Evolutionary conservation across 2,329 filamentous ascomycete genomes (phyloP).

Genomic region (Colletotrichum sp.): DNA sequence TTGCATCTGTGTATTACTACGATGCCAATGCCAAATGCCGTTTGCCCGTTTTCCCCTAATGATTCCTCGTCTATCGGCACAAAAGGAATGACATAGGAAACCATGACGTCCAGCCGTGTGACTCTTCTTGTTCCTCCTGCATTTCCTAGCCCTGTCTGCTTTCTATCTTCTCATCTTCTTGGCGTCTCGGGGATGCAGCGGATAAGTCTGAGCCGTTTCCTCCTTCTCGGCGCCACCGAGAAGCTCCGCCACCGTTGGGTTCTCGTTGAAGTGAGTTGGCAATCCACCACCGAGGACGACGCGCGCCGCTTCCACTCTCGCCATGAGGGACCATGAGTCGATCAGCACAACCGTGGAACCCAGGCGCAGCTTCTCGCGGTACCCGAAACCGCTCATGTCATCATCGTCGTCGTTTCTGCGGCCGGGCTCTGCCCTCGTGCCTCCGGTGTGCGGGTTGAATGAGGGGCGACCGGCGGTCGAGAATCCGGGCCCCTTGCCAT

Average conservation of each 20-base stretch:
- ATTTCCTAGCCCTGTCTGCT: background rate
- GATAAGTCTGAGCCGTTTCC: conserved; percentile 19
- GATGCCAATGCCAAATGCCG: background rate
- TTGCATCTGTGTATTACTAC: background rate
- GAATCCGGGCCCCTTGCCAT: conserved; percentile 59
- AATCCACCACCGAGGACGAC: conserved; percentile 52
- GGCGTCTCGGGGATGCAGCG: background rate
- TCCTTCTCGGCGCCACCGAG: conserved; percentile 36
- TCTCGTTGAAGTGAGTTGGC: conserved; percentile 41
- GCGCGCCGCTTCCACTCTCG: conserved; percentile 53
- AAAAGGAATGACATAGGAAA: background rate
- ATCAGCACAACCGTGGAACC: conserved; percentile 50
- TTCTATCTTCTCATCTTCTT: conserved; percentile 10
- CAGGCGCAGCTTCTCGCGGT: conserved; percentile 56
- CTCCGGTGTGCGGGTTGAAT: conserved; percentile 47
- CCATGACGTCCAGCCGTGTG: background rate
- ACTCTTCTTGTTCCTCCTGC: background rate
- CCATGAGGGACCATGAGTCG: conserved; percentile 56
- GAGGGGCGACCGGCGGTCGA: conserved; percentile 50
- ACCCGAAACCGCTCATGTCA: conserved; percentile 50
- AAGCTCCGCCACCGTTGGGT: conserved; percentile 41
- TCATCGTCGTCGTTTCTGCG: conserved; percentile 38
- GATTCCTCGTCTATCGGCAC: background rate
- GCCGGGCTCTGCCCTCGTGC: conserved; percentile 40
- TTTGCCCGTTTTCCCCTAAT: background rate